phyloP scores from a whole-genome alignment of 2,329 filamentous ascomycete genomes.

The Xylariaceae sp. region DNA sequence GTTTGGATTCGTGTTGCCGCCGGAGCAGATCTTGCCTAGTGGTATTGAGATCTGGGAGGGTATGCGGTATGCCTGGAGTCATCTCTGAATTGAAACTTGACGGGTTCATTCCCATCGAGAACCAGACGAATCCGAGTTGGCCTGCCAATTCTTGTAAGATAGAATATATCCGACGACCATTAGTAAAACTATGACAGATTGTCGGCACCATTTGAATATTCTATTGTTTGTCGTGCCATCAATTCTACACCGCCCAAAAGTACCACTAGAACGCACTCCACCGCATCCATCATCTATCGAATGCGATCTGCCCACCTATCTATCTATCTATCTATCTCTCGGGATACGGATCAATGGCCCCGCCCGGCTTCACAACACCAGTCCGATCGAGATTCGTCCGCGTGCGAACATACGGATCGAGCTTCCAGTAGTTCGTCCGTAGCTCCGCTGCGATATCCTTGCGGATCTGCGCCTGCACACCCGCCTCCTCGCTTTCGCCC shows the following conservation, averaged over 20 bases:
- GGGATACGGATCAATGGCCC: conserved; percentile 48
- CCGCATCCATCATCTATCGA: background rate
- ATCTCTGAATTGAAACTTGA: conserved; percentile 13
- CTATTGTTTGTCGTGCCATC: too few species aligned
- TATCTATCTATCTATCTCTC: background rate
- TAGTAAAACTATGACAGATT: background rate
- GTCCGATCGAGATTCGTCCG: conserved; percentile 73
- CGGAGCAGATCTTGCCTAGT: conserved; percentile 35
- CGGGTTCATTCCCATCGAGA: background rate
- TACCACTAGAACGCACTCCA: too few species aligned
- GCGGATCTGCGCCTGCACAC: conserved; percentile 43
- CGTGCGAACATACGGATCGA: conserved; percentile 83
- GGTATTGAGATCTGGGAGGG: conserved; percentile 34
- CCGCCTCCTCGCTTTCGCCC: conserved; percentile 39
- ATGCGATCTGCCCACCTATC: background rate
- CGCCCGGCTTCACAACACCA: conserved; percentile 61
- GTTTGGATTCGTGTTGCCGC: conserved; percentile 37
- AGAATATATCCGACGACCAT: background rate
- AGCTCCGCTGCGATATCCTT: too few species aligned
- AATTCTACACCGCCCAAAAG: too few species aligned
- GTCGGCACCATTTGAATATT: too few species aligned
- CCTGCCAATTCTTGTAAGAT: background rate
- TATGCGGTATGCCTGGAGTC: conserved; percentile 26
- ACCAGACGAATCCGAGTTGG: background rate
- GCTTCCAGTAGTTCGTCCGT: conserved; percentile 61